Evolutionary conservation across 495 filamentous ascomycete species (phyloP), one percentile per base, ranked within the genome.

Genomic region (Hypoxylon subgilvum): DNA sequence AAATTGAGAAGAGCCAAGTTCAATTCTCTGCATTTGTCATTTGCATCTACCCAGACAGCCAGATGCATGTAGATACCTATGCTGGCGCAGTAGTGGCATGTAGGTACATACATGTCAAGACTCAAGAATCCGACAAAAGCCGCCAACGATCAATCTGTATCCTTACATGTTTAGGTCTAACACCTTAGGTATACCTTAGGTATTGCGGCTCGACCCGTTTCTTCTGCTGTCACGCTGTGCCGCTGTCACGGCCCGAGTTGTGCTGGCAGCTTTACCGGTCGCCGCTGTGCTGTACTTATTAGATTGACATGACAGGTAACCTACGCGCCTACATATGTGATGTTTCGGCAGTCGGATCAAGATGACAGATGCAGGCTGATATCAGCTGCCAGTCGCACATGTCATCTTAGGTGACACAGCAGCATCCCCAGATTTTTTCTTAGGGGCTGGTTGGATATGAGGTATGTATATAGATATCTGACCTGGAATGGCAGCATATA

Each of bases 331-430:
- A n/a, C n/a, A n/a, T n/a, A n/a, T n/a, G n/a, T n/a, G 43, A 60
- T 32, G 18, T 48, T 52, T 60, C 35, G 56, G 57, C 23, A 35
- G 19, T 49, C 48, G 48, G 48, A 41, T 53, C 36, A 60, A n/a
- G 48, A 47, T 48, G 48, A 32, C 36, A 60, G 48, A 47, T 48
- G 48, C 48, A 47, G 36, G 56, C 48, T 53, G 57, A 48, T 47
- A 53, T 53, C 57, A 53, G 43, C 31, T 30, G 28, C 28, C 36
- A 53, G 42, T 53, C 21, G 43, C 36, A 52, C 23, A 59, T 52
- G 41, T 41, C 48, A 59, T 59, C 48, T 60, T 22, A 17, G 30
- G 48, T 59, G 16, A 35, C 47, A 59, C 55, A 59, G 8, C 55
- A 59, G 39, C 31, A 49, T 21, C 55, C 46, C 55, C 55, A 46